Evolutionary conservation across 306 rosid genomes (phyloP).

Genomic region (Vicia villosa): DNA sequence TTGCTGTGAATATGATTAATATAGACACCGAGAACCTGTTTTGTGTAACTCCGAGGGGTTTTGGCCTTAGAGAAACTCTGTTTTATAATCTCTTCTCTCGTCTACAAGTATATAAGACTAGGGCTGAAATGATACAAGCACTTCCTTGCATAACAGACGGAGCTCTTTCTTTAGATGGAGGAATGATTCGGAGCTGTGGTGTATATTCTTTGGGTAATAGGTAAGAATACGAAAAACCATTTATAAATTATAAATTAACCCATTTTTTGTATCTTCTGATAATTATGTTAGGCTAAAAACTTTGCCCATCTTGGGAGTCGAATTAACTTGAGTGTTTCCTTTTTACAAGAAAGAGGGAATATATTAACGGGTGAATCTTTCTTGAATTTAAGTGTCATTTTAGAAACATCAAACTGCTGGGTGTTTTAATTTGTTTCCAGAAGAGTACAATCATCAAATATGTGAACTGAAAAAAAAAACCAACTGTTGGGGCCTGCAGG

Average conservation of each 20-base stretch:
- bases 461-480: background rate
- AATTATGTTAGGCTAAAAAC: no score
- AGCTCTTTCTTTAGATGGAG: conserved; percentile 93
- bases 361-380: conserved; percentile 10
- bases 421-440: conserved; percentile 19
- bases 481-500: conserved; percentile 50
- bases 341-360: no score
- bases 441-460: conserved; percentile 18
- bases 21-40: conserved; percentile 57
- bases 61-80: conserved; percentile 85
- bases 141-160: conserved; percentile 81
- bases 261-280: no score
- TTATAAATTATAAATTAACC: background rate
- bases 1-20: conserved; percentile 84
- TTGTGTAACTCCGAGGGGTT: conserved; percentile 63
- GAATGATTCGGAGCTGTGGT: conserved; percentile 66
- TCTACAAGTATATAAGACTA: conserved; percentile 79
- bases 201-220: conserved; percentile 69
- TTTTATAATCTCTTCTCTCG: conserved; percentile 78
- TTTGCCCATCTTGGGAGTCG: no score
- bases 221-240: conserved; percentile 48
- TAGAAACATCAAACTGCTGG: conserved; percentile 25
- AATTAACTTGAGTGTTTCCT: no score
- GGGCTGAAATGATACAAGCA: conserved; percentile 79
- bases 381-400: background rate